Conservation (phyloP, 1,139 yeast genomes). For the Geotrichum armillariae region DNA sequence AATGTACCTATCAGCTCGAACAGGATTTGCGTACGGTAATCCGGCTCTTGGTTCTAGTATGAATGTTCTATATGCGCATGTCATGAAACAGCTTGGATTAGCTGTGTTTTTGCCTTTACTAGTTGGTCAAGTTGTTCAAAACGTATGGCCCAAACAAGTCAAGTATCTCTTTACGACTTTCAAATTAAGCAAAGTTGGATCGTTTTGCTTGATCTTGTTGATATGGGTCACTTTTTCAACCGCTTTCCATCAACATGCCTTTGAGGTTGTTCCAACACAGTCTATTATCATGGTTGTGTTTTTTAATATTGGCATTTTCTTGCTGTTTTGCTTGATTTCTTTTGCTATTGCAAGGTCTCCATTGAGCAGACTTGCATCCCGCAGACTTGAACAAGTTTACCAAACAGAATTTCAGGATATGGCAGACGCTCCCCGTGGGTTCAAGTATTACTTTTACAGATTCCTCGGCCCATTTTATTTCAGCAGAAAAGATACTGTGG, state of each 20-base stretch:
- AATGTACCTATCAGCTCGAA: conserved; percentile 53
- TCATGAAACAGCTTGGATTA: conserved; percentile 83
- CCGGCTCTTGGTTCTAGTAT: conserved; percentile 63
- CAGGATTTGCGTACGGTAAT: conserved; percentile 76
- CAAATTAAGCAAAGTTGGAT: conserved; percentile 68
- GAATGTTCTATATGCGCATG: conserved; percentile 62
- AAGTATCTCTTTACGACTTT: conserved; percentile 61
- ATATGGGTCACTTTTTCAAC: conserved; percentile 88
- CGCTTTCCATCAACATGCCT: conserved; percentile 80
- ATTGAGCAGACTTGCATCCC: conserved; percentile 34
- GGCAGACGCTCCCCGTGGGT: conserved; percentile 22
- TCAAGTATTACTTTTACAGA: conserved; percentile 28
- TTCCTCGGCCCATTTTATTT: conserved; percentile 60
- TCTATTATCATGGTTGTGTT: conserved; percentile 76
- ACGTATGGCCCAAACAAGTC: conserved; percentile 62
- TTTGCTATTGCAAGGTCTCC: conserved; percentile 61
- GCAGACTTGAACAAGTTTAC: conserved; percentile 35
- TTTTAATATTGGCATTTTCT: conserved; percentile 74
- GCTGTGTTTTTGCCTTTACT: conserved; percentile 81
- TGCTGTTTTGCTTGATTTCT: conserved; percentile 68
- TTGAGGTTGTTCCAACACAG: conserved; percentile 64
- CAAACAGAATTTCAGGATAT: conserved; percentile 21
- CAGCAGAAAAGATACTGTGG: conserved; percentile 67
- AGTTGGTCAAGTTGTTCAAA: conserved; percentile 84
- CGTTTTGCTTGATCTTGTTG: conserved; percentile 72